Base-by-base conservation (phyloP, 768 basidiomycete genomes). In the Auricularia auricula-judae region DNA sequence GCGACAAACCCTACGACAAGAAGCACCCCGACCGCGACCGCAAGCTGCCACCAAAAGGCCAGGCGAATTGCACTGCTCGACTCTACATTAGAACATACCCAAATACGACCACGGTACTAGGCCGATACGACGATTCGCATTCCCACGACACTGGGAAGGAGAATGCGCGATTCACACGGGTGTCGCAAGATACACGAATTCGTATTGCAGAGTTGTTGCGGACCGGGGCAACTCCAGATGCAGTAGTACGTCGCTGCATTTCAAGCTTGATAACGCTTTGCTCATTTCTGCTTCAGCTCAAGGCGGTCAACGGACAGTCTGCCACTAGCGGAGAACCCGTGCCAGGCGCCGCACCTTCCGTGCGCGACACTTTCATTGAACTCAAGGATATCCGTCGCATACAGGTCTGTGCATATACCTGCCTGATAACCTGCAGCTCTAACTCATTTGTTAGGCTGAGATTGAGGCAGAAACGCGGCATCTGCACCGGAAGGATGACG, bases 401-500 rank as follows among this genome's bases (percentile, higher is more conserved):
- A 12, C 47, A 51, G 47, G 47, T 51, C 4, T 16, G 47, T 51
- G 11, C 18, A 39, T 23, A 23, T 23, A 23, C 23, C 39, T 39
- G 39, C 39, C 39, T 7, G 39, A 39, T 12, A 39, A 7, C 39
- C 8, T 39, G 39, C 12, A 39, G 12, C 39, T 7, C 39, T 39
- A 2, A 39, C 39, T 39, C 39, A 39, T 39, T 39, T 39, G 39
- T 7, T 7, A 43, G 44, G 67, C 65, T 65, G 18, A 23, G 18
- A 63, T 69, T 29, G 64, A 68, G 23, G 67, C 67, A 0, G 67
- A 68, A 23, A 61, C 23, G 23, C 23, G 23, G 36, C 4, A 35
- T 68, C 2, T 61, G 64, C 4, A 36, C 66, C 4, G 11, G 61
- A 61, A 44, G 12, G 65, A 66, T 21, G 67, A 68, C 44, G 66